Conservation (phyloP, 768 basidiomycete genomes). For the Tulasnella sp. region DNA sequence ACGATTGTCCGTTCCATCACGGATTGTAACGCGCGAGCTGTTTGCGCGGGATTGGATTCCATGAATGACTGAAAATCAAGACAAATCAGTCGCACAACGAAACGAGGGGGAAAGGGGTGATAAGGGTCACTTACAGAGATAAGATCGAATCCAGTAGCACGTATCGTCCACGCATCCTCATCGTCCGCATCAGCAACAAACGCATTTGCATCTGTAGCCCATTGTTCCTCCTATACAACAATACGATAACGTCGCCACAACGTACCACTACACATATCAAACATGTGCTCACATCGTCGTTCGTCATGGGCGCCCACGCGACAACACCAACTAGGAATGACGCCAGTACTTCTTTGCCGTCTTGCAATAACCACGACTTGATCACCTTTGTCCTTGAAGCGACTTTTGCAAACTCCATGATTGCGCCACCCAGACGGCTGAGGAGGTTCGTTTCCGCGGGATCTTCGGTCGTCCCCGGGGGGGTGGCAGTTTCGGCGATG, state of each 20-base stretch:
- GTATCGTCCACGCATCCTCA: slow-evolving; percentile 73
- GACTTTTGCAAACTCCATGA: slow-evolving; percentile 68
- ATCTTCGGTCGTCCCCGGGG: slow-evolving; percentile 58
- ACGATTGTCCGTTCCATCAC: slow-evolving; percentile 43
- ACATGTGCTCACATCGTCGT: slow-evolving; percentile 68
- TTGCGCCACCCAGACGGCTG: slow-evolving; percentile 59
- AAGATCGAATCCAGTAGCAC: slow-evolving; percentile 76
- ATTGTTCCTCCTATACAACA: slow-evolving; percentile 63
- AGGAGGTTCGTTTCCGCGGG: slow-evolving; percentile 51
- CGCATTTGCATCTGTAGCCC: slow-evolving; percentile 78
- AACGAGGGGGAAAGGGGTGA: slow-evolving; percentile 1
- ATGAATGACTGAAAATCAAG: slow-evolving; percentile 39
- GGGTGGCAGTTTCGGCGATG: slow-evolving; percentile 27
- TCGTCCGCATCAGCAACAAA: slow-evolving; percentile 95
- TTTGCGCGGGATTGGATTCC: slow-evolving; percentile 40
- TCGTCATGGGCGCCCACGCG: slow-evolving; percentile 72
- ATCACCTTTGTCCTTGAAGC: slow-evolving; percentile 52
- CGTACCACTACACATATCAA: neutral
- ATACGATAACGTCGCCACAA: neutral
- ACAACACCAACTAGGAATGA: slow-evolving; percentile 46
- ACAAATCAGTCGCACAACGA: neutral
- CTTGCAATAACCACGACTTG: slow-evolving; percentile 51
- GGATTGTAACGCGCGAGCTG: slow-evolving; percentile 40
- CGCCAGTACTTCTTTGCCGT: slow-evolving; percentile 24
- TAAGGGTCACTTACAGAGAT: slow-evolving; percentile 41